Conservation (phyloP, 371 early-diverging fungal genomes). For the Entomophthora muscae region DNA sequence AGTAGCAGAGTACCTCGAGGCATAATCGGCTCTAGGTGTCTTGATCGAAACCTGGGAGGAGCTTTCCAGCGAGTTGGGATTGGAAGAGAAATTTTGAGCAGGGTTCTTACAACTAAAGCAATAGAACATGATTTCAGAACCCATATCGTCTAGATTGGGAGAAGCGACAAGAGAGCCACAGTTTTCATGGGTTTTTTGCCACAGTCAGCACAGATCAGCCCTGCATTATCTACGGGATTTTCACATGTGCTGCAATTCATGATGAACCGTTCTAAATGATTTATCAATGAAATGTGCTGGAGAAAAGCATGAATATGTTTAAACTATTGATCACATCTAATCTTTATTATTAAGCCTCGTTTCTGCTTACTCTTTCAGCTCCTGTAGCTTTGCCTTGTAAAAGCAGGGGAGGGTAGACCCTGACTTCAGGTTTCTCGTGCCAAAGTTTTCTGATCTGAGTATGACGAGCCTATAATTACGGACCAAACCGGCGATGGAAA, state of each 20-base stretch:
- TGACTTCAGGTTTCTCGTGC: no score
- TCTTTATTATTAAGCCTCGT: no score
- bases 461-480: no score
- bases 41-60: not conserved
- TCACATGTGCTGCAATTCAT: not conserved
- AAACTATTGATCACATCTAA: no score
- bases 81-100: not conserved
- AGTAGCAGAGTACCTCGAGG: not conserved
- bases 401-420: no score
- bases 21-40: not conserved
- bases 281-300: not conserved
- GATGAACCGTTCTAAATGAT: not conserved
- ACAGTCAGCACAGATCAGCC: not conserved
- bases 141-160: not conserved
- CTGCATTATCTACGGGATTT: not conserved
- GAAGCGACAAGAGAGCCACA: not conserved
- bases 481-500: no score
- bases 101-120: not conserved
- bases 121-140: not conserved
- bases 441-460: no score
- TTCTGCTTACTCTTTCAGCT: no score
- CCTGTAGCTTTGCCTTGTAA: no score
- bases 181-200: not conserved
- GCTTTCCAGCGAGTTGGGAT: not conserved
- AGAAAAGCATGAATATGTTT: no score